phyloP scores from a whole-genome alignment of 441 rosid genomes.

The Croton setiger region DNA sequence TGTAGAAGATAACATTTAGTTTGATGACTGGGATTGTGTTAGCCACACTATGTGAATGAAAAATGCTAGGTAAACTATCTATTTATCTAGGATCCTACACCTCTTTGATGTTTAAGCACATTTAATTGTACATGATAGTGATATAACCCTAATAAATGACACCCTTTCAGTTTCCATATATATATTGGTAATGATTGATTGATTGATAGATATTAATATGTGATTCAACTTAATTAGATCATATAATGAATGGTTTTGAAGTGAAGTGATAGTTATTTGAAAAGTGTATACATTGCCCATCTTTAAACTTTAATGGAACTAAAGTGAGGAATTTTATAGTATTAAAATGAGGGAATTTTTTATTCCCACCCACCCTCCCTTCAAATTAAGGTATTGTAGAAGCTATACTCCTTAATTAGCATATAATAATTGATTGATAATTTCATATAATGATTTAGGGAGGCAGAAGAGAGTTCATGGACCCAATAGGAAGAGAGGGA shows the following conservation, averaged over 20 bases:
- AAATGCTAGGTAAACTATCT: constrained; percentile 15
- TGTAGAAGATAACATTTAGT: constrained; percentile 9
- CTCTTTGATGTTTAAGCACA: not conserved
- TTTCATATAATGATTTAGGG: too few relatives aligned
- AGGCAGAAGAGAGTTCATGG: not conserved
- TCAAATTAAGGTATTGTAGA: too few relatives aligned
- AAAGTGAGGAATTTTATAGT: too few relatives aligned
- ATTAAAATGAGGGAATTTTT: too few relatives aligned
- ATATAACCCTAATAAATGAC: not conserved
- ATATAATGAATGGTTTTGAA: not conserved
- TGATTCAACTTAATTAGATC: not conserved
- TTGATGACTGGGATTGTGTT: constrained; percentile 3
- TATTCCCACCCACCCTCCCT: too few relatives aligned
- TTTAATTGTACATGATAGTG: not conserved
- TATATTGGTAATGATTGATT: not conserved
- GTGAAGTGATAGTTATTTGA: not conserved
- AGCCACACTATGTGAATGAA: constrained; percentile 17
- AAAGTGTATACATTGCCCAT: not conserved
- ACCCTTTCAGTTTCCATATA: not conserved
- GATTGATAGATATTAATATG: not conserved
- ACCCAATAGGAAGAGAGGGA: too few relatives aligned
- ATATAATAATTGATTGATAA: too few relatives aligned
- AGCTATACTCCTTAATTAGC: too few relatives aligned
- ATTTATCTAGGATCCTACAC: not conserved
- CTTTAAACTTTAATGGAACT: too few relatives aligned